phyloP scores from a whole-genome alignment of 2,329 filamentous ascomycete species.

The Diplodia sapinea region DNA sequence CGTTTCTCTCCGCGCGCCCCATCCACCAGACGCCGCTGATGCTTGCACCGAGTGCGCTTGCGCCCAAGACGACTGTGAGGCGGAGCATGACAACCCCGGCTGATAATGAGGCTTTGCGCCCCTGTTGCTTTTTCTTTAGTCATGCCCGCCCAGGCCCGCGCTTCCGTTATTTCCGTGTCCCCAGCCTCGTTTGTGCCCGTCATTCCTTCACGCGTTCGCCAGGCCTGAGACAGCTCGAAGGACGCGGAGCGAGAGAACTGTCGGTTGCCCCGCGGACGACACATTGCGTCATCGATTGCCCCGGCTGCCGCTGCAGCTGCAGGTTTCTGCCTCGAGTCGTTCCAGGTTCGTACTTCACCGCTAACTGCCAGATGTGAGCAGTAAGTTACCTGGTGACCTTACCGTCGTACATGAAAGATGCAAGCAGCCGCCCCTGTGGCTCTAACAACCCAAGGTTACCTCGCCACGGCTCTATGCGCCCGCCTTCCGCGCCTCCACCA shows the following conservation, averaged over 20 bases:
- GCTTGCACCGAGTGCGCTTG: slow-evolving; percentile 8
- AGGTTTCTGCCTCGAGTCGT: not conserved
- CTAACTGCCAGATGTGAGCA: slow-evolving; percentile 8
- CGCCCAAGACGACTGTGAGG: slow-evolving; percentile 8
- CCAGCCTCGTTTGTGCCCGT: not conserved
- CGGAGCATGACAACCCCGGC: slow-evolving; percentile 27
- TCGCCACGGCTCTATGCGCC: not conserved
- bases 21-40: slow-evolving; percentile 8
- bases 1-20: not conserved
- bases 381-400: slow-evolving; percentile 7
- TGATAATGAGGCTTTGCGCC: slow-evolving; percentile 14
- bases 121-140: slow-evolving; percentile 15
- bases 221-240: slow-evolving; percentile 6
- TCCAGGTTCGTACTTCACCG: slow-evolving; percentile 10
- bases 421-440: slow-evolving; percentile 15
- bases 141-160: not conserved
- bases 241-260: not conserved
- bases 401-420: slow-evolving; percentile 1
- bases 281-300: slow-evolving; percentile 20
- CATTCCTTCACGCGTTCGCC: slow-evolving; percentile 4
- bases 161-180: slow-evolving; percentile 4
- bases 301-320: not conserved
- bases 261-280: not conserved
- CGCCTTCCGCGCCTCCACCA: not conserved
- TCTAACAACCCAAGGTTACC: slow-evolving; percentile 24